Conservation (phyloP, 1,139 yeast genomes). For the Pichia kudriavzevii region DNA sequence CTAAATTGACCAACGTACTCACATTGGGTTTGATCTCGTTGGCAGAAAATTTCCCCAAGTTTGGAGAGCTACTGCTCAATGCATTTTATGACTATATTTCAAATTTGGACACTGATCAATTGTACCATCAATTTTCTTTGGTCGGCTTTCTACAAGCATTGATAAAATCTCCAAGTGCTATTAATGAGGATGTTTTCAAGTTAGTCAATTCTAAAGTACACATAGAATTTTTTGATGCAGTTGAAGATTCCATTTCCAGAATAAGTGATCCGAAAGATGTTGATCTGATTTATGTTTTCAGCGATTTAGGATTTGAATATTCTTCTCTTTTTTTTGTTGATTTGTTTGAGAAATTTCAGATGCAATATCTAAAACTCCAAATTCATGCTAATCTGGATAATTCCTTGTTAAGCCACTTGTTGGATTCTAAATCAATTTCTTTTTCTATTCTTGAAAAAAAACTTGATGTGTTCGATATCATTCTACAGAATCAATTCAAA, state of each 20-base stretch:
- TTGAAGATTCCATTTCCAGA: slow-evolving; percentile 17
- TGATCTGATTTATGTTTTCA: slow-evolving; percentile 16
- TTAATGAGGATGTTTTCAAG: slow-evolving; percentile 29
- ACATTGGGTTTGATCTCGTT: slow-evolving; percentile 29
- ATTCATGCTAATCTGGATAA: slow-evolving; percentile 9
- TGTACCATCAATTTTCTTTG: slow-evolving; percentile 37
- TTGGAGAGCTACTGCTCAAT: slow-evolving; percentile 9
- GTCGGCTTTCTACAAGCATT: slow-evolving; percentile 43
- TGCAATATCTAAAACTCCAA: slow-evolving; percentile 19
- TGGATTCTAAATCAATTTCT: slow-evolving; percentile 13
- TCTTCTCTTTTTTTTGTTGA: slow-evolving; percentile 25
- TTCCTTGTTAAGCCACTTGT: slow-evolving; percentile 14
- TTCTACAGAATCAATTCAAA: slow-evolving; percentile 22
- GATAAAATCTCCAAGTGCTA: slow-evolving; percentile 30
- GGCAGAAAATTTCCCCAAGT: slow-evolving; percentile 32
- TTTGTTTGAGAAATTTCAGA: slow-evolving; percentile 19
- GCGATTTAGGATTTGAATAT: slow-evolving; percentile 24
- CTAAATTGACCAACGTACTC: slow-evolving; percentile 24
- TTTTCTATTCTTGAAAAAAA: slow-evolving; percentile 12
- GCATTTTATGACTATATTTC: slow-evolving; percentile 20
- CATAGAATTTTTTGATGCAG: slow-evolving; percentile 20
- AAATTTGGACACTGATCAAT: slow-evolving; percentile 27
- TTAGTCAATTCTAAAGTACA: slow-evolving; percentile 41
- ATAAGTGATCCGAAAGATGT: slow-evolving; percentile 12
- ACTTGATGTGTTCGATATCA: slow-evolving; percentile 21